Conservation (phyloP, 106 monocot species). For the Acorus calamus region DNA sequence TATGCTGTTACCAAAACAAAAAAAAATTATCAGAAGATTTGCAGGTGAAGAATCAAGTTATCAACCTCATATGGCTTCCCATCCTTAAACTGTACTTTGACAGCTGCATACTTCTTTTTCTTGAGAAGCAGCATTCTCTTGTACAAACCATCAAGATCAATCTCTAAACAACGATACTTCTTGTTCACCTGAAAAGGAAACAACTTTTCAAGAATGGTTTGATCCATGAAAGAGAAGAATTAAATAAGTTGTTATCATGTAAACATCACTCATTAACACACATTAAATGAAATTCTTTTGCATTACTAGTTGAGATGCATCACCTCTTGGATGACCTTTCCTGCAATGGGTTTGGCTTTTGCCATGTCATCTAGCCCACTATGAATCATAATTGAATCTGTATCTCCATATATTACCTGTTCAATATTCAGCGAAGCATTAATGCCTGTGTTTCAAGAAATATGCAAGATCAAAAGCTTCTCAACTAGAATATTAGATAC, state of each 20-base stretch:
- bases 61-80: conserved; percentile 64
- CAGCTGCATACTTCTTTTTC: conserved; percentile 99
- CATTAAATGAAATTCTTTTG: too few species aligned
- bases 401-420: conserved; percentile 96
- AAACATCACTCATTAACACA: too few species aligned
- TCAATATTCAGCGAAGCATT: conserved; percentile 1
- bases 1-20: neutral
- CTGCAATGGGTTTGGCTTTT: conserved; percentile 77
- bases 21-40: too few species aligned
- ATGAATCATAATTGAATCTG: conserved; percentile 96
- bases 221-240: neutral
- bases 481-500: too few species aligned
- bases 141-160: conserved; percentile 96
- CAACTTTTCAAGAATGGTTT: neutral
- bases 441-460: too few species aligned
- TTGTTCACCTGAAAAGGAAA: conserved; percentile 68
- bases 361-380: conserved; percentile 84
- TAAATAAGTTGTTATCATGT: too few species aligned
- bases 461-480: too few species aligned
- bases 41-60: too few species aligned
- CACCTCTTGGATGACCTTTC: conserved; percentile 92
- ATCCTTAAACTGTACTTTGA: conserved; percentile 74
- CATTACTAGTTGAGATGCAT: neutral
- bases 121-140: conserved; percentile 98
- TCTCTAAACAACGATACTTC: conserved; percentile 90